phyloP scores from a whole-genome alignment of 495 filamentous ascomycete species.

The Patellaria atrata region DNA sequence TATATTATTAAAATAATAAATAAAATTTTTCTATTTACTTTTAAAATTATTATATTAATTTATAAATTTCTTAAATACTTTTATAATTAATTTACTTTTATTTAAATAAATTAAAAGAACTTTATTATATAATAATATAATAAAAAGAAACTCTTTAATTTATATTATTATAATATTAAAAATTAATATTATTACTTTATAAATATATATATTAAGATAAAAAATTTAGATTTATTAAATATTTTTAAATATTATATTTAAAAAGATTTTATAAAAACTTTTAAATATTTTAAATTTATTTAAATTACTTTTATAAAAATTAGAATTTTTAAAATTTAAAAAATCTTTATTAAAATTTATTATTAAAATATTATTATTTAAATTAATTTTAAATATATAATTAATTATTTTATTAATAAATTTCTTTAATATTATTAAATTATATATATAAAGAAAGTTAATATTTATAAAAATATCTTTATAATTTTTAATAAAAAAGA shows the following conservation, averaged over 20 bases:
- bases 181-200: conserved; percentile 4
- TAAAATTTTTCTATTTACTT: background rate
- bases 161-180: conserved; percentile 1
- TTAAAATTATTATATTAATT: background rate
- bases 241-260: background rate
- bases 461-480: conserved; percentile 1
- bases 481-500: background rate
- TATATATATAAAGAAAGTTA: conserved; percentile 1
- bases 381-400: too few relatives aligned
- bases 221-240: conserved; percentile 3
- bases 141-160: conserved; percentile 1
- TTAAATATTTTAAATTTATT: background rate
- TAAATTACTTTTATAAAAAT: background rate
- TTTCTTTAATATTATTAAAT: background rate
- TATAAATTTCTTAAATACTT: conserved; percentile 3
- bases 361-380: too few relatives aligned
- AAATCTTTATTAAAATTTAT: too few relatives aligned
- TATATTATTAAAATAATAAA: conserved; percentile 3
- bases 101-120: conserved; percentile 1
- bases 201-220: background rate
- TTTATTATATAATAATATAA: conserved; percentile 2
- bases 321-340: background rate
- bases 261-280: conserved; percentile 4
- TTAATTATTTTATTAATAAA: too few relatives aligned
- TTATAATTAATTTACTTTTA: background rate